Evolutionary conservation across 2,329 filamentous ascomycete species (phyloP).

Genomic region (Blastomyces parvus): DNA sequence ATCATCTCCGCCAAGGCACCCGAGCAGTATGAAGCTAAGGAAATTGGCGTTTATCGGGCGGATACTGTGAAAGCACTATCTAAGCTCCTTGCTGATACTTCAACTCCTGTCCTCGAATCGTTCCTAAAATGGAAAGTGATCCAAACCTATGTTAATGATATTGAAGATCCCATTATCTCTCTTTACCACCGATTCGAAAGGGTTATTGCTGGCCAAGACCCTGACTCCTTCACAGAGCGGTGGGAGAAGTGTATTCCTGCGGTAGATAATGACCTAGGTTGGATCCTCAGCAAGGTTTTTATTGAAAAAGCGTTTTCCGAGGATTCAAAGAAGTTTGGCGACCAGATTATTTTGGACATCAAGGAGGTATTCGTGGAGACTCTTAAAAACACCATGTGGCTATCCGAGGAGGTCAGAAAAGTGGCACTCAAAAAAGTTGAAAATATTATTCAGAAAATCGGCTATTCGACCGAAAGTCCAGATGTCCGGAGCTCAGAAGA

Average conservation of each 20-base stretch:
- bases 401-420: constrained; percentile 51
- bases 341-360: constrained; percentile 61
- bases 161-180: constrained; percentile 52
- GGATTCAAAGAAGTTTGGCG: constrained; percentile 56
- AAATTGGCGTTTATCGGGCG: constrained; percentile 51
- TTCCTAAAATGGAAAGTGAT: constrained; percentile 59
- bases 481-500: constrained; percentile 50
- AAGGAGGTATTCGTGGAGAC: constrained; percentile 57
- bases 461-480: constrained; percentile 55
- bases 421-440: constrained; percentile 55
- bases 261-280: constrained; percentile 51
- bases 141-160: constrained; percentile 41
- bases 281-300: constrained; percentile 63
- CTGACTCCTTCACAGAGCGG: constrained; percentile 52
- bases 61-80: constrained; percentile 52
- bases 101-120: constrained; percentile 48
- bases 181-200: constrained; percentile 54
- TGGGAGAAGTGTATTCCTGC: constrained; percentile 56
- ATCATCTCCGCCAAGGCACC: constrained; percentile 48
- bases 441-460: constrained; percentile 59
- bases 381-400: constrained; percentile 52
- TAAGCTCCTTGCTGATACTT: constrained; percentile 45
- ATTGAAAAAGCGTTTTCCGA: constrained; percentile 59
- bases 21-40: constrained; percentile 40
- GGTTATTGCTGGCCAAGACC: constrained; percentile 52